Conservation (phyloP, 202 grass and related monocot genomes). For the Thinopyrum obtusiflorum region DNA sequence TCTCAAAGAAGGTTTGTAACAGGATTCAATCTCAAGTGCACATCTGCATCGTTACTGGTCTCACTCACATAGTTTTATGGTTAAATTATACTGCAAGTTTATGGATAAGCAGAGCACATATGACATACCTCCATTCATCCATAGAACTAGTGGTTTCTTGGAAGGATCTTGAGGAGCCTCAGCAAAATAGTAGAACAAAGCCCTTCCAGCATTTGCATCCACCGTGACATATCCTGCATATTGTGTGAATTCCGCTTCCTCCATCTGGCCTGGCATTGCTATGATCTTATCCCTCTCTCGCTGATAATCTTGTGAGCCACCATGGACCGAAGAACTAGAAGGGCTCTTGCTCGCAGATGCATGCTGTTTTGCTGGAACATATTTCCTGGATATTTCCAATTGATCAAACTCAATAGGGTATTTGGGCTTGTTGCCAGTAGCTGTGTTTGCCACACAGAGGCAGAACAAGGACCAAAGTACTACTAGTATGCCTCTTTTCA, state of each 20-base stretch:
- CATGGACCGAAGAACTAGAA: constrained; percentile 14
- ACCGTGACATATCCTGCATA: constrained; percentile 60
- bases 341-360: constrained; percentile 11
- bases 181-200: constrained; percentile 66
- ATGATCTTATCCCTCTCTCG: constrained; percentile 38
- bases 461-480: constrained; percentile 49
- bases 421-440: constrained; percentile 30
- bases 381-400: constrained; percentile 29
- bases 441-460: constrained; percentile 39
- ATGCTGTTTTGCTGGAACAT: constrained; percentile 34
- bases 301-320: constrained; percentile 21
- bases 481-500: constrained; percentile 48
- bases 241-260: constrained; percentile 39
- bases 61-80: not conserved
- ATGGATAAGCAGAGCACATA: not conserved
- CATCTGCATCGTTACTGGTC: not conserved
- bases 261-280: constrained; percentile 46
- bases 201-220: constrained; percentile 49
- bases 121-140: constrained; percentile 63
- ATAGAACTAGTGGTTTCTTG: constrained; percentile 49
- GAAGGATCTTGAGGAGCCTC: constrained; percentile 38
- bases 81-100: not conserved
- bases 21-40: not conserved
- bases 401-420: constrained; percentile 35
- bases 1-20: not conserved